phyloP scores from a whole-genome alignment of 2,329 filamentous ascomycete species.

The Escovopsis sp. region DNA sequence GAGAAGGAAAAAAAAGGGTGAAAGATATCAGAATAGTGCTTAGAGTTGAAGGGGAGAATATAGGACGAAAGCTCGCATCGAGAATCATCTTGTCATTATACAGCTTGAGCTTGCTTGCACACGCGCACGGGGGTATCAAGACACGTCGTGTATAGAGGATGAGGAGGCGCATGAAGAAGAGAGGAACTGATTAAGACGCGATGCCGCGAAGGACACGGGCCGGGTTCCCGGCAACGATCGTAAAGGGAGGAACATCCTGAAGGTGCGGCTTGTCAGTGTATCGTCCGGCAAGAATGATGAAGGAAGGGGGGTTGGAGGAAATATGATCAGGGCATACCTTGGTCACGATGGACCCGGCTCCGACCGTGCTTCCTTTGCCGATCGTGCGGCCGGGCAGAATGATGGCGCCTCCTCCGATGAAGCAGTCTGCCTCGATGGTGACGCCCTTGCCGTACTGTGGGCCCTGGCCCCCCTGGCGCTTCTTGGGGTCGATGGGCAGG shows the following conservation, averaged over 20 bases:
- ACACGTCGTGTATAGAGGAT: constrained; percentile 11
- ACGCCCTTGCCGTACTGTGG: constrained; percentile 57
- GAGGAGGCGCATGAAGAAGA: constrained; percentile 3
- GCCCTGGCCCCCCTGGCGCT: constrained; percentile 58
- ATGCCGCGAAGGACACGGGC: constrained; percentile 39
- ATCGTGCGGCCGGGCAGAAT: constrained; percentile 70
- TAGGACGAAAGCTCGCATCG: not conserved
- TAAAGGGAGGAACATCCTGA: constrained; percentile 50
- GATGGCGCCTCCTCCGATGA: constrained; percentile 62
- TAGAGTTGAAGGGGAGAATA: too few relatives aligned
- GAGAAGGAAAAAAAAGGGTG: not conserved
- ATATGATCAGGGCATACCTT: constrained; percentile 35
- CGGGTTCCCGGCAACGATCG: constrained; percentile 57
- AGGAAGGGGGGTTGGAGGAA: not conserved
- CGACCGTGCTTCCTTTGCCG: constrained; percentile 64
- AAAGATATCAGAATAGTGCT: too few relatives aligned
- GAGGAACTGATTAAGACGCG: constrained; percentile 6
- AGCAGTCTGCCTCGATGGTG: constrained; percentile 72
- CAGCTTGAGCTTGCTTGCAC: constrained; percentile 7
- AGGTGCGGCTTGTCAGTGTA: constrained; percentile 2
- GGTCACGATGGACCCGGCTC: constrained; percentile 73
- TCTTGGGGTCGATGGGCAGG: constrained; percentile 56
- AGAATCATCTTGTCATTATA: constrained; percentile 8
- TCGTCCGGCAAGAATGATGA: not conserved
- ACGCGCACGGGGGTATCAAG: constrained; percentile 16